Evolutionary conservation across 768 basidiomycete species (phyloP), one percentile per base, ranked within the genome.

Genomic region (Lactarius trivialis): DNA sequence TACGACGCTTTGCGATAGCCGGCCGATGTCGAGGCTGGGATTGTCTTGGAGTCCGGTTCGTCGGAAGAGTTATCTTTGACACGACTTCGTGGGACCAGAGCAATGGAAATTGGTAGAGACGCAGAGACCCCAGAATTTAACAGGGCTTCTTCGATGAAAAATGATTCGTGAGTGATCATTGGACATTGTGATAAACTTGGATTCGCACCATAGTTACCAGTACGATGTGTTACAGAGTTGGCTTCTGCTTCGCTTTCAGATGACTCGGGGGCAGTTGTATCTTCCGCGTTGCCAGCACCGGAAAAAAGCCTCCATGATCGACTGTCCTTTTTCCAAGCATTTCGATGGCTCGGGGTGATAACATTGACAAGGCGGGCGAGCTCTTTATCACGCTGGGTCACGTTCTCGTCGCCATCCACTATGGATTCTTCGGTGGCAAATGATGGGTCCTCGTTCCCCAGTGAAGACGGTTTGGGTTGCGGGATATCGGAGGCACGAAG

Each of bases 41-140:
- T 76, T 66, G 65, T 24, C 48, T 52, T 52, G 26, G 39, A 4
- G 30, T 55, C 50, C 26, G 37, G 26, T 49, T 60, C 48, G 15
- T 32, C 48, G 24, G 14, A n/a, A 15, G 48, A 7, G n/a, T 6
- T 24, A 56, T 32, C 32, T 24, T 60, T 49, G 30, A 15, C 33
- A 43, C 45, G 58, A 43, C 55, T 41, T 65, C 45, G 73, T 60
- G 71, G 63, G 61, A 76, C 60, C 68, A 77, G 71, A 19, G 69
- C 72, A 28, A 91, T 88, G 24, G 81, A 74, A 45, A 91, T 78
- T 4, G 88, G 88, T 43, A 91, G 70, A 17, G 89, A 89, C 37
- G 78, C 72, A 0, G 83, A 75, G 9, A 85, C 73, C 28, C 48
- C 41, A 49, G 24, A 36, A 26, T 50, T 59, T 14, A 43, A 50